A percentile compares a stretch with the other conserved stretches of the same genome.
Conservation (phyloP, 257 asterid species). For the Fraxinus americana region DNA sequence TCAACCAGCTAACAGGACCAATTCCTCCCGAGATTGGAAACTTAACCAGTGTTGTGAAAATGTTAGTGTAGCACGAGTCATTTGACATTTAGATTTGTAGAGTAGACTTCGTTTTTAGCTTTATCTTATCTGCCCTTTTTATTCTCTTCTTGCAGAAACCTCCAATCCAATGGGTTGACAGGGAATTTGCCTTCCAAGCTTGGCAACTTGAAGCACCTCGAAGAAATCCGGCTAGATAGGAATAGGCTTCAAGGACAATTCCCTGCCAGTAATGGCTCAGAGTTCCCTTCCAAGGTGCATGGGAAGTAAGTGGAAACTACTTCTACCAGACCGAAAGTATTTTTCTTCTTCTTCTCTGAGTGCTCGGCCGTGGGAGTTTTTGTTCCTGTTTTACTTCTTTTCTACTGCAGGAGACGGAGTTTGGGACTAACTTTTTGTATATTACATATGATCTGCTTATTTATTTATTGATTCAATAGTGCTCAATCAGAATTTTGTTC, state of each 20-base stretch:
- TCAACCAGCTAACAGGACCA: slow-evolving; percentile 75
- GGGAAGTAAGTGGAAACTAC: slow-evolving; percentile 59
- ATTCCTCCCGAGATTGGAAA: slow-evolving; percentile 88
- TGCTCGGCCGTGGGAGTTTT: background rate
- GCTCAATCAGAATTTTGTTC: background rate
- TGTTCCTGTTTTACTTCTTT: background rate
- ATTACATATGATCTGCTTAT: background rate
- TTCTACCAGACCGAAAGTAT: background rate
- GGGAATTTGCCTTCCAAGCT: slow-evolving; percentile 83
- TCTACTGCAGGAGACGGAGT: background rate
- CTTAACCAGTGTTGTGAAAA: slow-evolving; percentile 53
- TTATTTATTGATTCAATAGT: background rate
- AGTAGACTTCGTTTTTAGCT: slow-evolving; percentile 8
- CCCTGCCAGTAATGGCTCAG: slow-evolving; percentile 65
- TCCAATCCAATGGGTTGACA: slow-evolving; percentile 83
- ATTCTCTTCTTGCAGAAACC: slow-evolving; percentile 51
- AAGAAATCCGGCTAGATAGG: slow-evolving; percentile 83
- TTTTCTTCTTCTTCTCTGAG: background rate
- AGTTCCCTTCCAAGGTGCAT: slow-evolving; percentile 40
- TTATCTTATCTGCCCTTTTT: background rate
- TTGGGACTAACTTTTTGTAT: background rate
- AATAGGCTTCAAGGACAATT: slow-evolving; percentile 73
- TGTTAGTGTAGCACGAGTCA: slow-evolving; percentile 51
- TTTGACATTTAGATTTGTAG: slow-evolving; percentile 13
- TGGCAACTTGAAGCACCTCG: slow-evolving; percentile 71